Percentiles rank a stretch among this genome's conserved stretches.
These are phyloP conservation scores for Colletotrichum shisoi DNA, from an alignment of 2,329 filamentous ascomycete genomes.

Conservation along the genomic window DNA sequence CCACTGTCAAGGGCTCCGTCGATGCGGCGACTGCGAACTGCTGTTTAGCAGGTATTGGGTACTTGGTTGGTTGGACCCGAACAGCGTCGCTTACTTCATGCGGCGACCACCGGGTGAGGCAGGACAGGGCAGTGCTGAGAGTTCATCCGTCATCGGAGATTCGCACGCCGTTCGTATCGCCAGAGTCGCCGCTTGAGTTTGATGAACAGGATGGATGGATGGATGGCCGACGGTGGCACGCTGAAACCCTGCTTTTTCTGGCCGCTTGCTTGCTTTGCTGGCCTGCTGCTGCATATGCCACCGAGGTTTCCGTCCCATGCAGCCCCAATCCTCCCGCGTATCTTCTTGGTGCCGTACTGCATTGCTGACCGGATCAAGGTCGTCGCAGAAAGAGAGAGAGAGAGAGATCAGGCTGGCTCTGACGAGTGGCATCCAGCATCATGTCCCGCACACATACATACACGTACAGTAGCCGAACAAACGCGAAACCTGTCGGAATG, in stretches of 20 bases:
- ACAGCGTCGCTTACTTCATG: no score
- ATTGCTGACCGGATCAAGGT: constrained; percentile 1
- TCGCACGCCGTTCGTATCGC: constrained; percentile 25
- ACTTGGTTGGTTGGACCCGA: no score
- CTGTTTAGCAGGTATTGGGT: neutral
- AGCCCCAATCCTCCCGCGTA: neutral
- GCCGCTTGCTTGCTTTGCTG: constrained; percentile 14
- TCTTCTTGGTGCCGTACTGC: neutral
- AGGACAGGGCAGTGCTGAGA: neutral
- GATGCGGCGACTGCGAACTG: neutral
- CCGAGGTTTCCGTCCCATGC: constrained; percentile 15
- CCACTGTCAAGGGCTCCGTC: neutral
- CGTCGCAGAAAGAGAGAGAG: no score
- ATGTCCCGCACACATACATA: neutral
- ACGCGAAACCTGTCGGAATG: constrained; percentile 25
- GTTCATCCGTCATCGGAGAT: constrained; percentile 24
- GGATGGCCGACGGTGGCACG: constrained; percentile 16
- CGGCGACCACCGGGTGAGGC: no score
- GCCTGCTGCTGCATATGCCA: constrained; percentile 23
- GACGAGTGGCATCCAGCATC: constrained; percentile 9
- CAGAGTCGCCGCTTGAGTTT: constrained; percentile 11
- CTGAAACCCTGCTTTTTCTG: constrained; percentile 37
- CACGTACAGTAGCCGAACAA: neutral
- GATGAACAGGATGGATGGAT: constrained; percentile 33
- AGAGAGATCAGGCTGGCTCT: neutral